Conservation (phyloP, 202 grass and related monocot genomes). For the Bolboschoenoplectus hybrid region DNA sequence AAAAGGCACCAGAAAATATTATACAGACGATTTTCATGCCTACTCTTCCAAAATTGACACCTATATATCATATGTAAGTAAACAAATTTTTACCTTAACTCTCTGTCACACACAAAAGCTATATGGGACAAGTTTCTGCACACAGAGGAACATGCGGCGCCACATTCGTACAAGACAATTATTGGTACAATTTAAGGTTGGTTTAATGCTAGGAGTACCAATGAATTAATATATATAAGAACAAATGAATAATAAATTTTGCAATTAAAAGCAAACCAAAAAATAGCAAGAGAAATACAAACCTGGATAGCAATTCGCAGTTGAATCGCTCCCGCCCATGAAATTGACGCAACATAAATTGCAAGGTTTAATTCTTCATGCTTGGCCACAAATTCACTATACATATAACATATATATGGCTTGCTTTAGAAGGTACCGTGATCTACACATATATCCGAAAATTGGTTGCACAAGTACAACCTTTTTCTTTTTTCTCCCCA, state of each 20-base stretch:
- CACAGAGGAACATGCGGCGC: not conserved
- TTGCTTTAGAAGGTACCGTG: not conserved
- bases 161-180: not conserved
- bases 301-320: too few species aligned
- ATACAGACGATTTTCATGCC: too few species aligned
- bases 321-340: too few species aligned
- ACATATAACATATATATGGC: not conserved
- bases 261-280: not conserved
- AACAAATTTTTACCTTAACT: too few species aligned
- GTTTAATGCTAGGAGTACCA: not conserved
- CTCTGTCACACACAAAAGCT: too few species aligned
- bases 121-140: not conserved
- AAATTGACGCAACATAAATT: too few species aligned
- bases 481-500: not conserved
- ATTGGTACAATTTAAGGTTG: not conserved
- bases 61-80: too few species aligned
- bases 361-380: too few species aligned
- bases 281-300: too few species aligned
- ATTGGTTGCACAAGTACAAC: not conserved
- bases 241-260: not conserved
- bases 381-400: too few species aligned
- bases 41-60: too few species aligned
- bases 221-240: not conserved
- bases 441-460: not conserved
- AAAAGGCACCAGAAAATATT: too few species aligned